Conservation (phyloP, 108 stramenopile species). For the Nannochloropsis salina region DNA sequence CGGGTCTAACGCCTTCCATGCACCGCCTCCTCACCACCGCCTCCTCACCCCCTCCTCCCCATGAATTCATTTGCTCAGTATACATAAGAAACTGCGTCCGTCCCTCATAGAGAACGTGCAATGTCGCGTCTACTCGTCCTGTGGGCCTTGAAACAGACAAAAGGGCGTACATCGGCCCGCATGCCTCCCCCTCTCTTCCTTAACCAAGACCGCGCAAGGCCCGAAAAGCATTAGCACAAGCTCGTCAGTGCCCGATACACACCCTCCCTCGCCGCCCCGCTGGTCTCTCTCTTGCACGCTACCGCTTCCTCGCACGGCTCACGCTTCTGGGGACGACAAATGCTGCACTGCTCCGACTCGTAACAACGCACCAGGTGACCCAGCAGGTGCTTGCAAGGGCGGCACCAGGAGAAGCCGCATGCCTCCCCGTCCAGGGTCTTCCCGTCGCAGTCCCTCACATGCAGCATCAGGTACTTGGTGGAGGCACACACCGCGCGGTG, state of each 20-base stretch:
- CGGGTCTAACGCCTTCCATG: too few species aligned
- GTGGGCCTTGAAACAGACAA: too few species aligned
- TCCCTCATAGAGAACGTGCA: too few species aligned
- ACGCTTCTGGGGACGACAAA: constrained; percentile 9
- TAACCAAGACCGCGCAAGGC: not conserved
- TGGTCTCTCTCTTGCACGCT: not conserved
- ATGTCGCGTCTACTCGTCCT: too few species aligned
- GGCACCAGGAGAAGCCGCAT: constrained; percentile 91
- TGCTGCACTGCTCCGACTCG: constrained; percentile 30
- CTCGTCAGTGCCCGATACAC: not conserved
- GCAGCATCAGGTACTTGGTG: constrained; percentile 79
- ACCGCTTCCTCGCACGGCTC: not conserved
- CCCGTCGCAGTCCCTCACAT: constrained; percentile 81
- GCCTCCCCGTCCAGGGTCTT: constrained; percentile 50
- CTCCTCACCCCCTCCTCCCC: too few species aligned
- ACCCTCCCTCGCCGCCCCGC: not conserved
- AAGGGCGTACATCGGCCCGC: too few species aligned
- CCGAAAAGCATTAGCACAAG: not conserved
- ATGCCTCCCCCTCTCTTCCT: not conserved
- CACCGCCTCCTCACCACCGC: too few species aligned
- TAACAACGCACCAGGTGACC: constrained; percentile 71
- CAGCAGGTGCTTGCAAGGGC: constrained; percentile 74
- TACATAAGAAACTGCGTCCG: too few species aligned
- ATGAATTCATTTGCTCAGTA: too few species aligned
- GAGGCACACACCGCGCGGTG: constrained; percentile 70